A percentile compares a stretch with the other conserved stretches of the same genome.
These are phyloP conservation scores for Vaucheria bursata DNA, from an alignment of 352 stramenopile species.

Conservation along the genomic window DNA sequence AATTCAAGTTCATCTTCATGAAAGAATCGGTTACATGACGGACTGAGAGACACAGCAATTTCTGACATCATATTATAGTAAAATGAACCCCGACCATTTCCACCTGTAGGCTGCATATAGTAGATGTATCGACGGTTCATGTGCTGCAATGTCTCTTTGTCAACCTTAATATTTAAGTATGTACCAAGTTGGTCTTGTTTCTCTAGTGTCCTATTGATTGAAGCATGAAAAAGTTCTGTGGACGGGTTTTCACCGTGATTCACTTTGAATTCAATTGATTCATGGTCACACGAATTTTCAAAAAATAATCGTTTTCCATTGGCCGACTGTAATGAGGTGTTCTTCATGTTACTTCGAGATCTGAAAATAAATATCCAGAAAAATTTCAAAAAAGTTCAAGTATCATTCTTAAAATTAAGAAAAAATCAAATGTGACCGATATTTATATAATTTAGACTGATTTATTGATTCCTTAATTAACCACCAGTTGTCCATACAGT, in stretches of 20 bases:
- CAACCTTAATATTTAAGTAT: constrained; percentile 2
- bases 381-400: not conserved
- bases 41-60: constrained; percentile 77
- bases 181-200: not conserved
- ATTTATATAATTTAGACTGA: not conserved
- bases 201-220: not conserved
- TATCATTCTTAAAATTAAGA: not conserved
- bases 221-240: not conserved
- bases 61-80: constrained; percentile 83
- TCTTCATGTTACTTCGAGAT: no score
- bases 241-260: constrained; percentile 56
- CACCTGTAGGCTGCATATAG: no score
- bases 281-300: no score
- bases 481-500: no score
- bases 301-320: no score
- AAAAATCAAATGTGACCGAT: not conserved
- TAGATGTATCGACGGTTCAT: no score
- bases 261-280: constrained; percentile 59
- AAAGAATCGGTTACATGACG: constrained; percentile 80
- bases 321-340: no score
- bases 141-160: not conserved
- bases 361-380: not conserved
- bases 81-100: constrained; percentile 27
- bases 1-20: constrained; percentile 90
- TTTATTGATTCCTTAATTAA: not conserved